Evolutionary conservation across 768 basidiomycete genomes (phyloP).

Genomic region (Russula griseocarnosa): DNA sequence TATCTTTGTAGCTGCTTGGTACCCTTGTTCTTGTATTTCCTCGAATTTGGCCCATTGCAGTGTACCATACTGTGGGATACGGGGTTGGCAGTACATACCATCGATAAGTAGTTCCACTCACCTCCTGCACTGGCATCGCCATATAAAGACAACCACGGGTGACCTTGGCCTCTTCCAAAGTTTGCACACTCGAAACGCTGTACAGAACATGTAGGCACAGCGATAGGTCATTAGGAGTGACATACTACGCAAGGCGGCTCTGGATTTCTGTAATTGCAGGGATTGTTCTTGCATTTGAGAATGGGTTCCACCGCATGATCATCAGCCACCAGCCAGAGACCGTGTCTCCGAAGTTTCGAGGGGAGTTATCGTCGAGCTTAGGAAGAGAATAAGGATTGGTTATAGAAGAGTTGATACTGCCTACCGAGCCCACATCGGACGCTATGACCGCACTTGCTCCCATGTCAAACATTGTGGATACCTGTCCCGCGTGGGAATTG

Average conservation of each 20-base stretch:
- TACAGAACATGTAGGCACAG: constrained; percentile 12
- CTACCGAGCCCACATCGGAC: constrained; percentile 84
- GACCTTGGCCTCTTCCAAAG: constrained; percentile 91
- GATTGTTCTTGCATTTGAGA: constrained; percentile 68
- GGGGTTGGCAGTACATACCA: background rate
- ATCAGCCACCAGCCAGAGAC: constrained; percentile 96
- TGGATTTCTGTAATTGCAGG: constrained; percentile 93
- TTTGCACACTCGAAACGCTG: constrained; percentile 94
- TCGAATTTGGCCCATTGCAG: constrained; percentile 86
- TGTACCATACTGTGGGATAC: constrained; percentile 68
- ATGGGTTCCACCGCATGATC: constrained; percentile 90
- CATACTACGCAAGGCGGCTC: constrained; percentile 91
- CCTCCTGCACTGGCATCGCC: constrained; percentile 92
- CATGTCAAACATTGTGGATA: constrained; percentile 86
- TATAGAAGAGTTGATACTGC: background rate
- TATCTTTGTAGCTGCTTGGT: constrained; percentile 64
- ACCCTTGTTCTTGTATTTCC: constrained; percentile 82
- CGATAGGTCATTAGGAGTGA: constrained; percentile 27
- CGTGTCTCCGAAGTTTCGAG: constrained; percentile 90
- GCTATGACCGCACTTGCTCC: constrained; percentile 91
- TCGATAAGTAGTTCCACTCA: constrained; percentile 34
- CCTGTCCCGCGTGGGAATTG: constrained; percentile 40
- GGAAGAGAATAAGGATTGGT: background rate
- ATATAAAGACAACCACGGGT: constrained; percentile 87
- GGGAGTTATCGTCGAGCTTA: constrained; percentile 90